A percentile compares a stretch with the other conserved stretches of the same genome.
phyloP scores from a whole-genome alignment of 805 yeast species.

The Teunomyces aglyptinius region DNA sequence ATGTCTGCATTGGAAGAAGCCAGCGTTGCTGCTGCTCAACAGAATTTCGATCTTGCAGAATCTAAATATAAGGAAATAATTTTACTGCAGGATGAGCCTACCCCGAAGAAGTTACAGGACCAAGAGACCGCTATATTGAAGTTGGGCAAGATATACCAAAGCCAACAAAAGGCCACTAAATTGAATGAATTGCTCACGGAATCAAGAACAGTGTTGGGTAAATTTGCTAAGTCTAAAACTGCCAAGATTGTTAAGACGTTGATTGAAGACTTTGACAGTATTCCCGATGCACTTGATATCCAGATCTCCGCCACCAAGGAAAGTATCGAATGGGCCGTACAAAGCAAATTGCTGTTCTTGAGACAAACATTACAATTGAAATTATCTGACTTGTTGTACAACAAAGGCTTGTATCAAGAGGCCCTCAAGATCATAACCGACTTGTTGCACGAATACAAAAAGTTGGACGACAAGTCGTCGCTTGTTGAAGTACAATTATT shows the following conservation, averaged over 20 bases:
- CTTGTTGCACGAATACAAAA: conserved; percentile 81
- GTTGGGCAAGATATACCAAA: conserved; percentile 69
- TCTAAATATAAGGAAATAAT: conserved; percentile 53
- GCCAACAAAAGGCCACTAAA: conserved; percentile 45
- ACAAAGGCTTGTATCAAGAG: conserved; percentile 61
- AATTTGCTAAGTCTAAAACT: conserved; percentile 89
- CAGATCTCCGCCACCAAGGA: conserved; percentile 75
- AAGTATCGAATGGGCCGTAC: conserved; percentile 82
- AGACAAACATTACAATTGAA: conserved; percentile 86
- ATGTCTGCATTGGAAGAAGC: conserved; percentile 54
- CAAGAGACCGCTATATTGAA: conserved; percentile 71
- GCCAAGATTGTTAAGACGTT: conserved; percentile 84
- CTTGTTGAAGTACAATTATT: conserved; percentile 92
- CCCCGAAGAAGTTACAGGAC: conserved; percentile 33
- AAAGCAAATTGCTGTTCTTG: conserved; percentile 80
- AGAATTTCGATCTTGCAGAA: conserved; percentile 60
- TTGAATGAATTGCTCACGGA: conserved; percentile 62
- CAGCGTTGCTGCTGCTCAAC: conserved; percentile 50
- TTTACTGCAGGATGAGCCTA: conserved; percentile 13
- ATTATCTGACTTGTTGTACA: conserved; percentile 71
- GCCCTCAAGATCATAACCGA: conserved; percentile 70
- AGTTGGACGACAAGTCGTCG: conserved; percentile 92
- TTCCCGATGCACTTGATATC: conserved; percentile 60
- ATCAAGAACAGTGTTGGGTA: conserved; percentile 69
- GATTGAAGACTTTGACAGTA: conserved; percentile 71